These are phyloP conservation scores for Zasmidium cellare DNA, from an alignment of 2,329 filamentous ascomycete species.

Conservation along the genomic window DNA sequence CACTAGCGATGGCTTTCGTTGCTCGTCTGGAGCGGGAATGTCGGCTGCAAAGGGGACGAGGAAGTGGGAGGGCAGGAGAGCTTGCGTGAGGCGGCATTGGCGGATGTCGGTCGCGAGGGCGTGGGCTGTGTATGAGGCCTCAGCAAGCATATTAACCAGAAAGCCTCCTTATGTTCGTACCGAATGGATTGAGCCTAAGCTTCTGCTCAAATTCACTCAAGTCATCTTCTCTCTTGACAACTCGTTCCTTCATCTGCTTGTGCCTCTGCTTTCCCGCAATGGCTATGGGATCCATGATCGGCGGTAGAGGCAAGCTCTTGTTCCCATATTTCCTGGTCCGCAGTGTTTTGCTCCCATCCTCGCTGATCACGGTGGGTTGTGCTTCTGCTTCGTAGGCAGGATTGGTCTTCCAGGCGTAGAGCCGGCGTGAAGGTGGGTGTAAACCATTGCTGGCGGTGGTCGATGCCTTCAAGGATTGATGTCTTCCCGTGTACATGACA, in stretches of 20 bases:
- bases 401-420: neutral
- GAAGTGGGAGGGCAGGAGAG: constrained; percentile 60
- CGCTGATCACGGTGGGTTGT: constrained; percentile 24
- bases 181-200: constrained; percentile 64
- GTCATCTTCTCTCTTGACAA: constrained; percentile 40
- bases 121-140: constrained; percentile 48
- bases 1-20: neutral
- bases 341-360: constrained; percentile 35
- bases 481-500: constrained; percentile 5
- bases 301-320: constrained; percentile 47
- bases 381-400: neutral
- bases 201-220: constrained; percentile 57
- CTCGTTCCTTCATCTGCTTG: constrained; percentile 45
- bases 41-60: constrained; percentile 45
- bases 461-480: no score
- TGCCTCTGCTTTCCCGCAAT: constrained; percentile 37
- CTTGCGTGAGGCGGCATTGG: constrained; percentile 52
- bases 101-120: constrained; percentile 64
- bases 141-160: neutral
- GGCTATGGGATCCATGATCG: constrained; percentile 48
- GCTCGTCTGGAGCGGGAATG: neutral
- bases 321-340: constrained; percentile 37
- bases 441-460: no score
- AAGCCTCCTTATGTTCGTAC: constrained; percentile 42
- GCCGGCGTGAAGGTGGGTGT: neutral